Base-by-base conservation (phyloP, 2,329 filamentous ascomycete genomes). In the Beauveria brongniartii region DNA sequence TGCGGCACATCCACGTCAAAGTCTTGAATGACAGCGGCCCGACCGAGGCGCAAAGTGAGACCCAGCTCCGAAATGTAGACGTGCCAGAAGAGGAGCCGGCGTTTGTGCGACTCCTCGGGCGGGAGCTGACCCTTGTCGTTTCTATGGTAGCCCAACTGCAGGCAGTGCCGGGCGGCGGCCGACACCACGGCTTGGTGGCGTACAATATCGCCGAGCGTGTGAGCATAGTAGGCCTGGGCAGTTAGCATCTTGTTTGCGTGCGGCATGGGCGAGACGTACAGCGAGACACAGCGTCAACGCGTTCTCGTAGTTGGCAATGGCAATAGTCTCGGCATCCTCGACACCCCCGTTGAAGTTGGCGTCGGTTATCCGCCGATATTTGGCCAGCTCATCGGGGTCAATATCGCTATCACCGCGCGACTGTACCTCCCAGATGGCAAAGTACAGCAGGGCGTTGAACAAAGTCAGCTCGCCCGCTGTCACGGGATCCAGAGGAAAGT, bases 141-240 rank as follows among this genome's bases (percentile, higher is more conserved):
- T n/a, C 65, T 47, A 20, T 67, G 61, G n/a, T 67, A 67, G 20
- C 64, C 65, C 4, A 67, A 18, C 9, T 63, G 62, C 0, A 67
- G 57, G 47, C 65, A 65, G 48, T 67, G 65, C 12, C 63, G 63
- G 1, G 65, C 63, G 1, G 64, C 62, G 2, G 64, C 62, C 0
- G 64, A 64, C 28, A 63, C 63, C 4, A 66, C 37, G 5, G 59
- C 63, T 56, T 65, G 64, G 40, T 67, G 65, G 3, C 65, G 55
- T 12, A 62, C 51, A 18, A 65, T 22, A 5, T 65, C 61, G 9
- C 64, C 65, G 10, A 55, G 55, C n/a, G 62, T 59, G 3, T 67
- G 65, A 3, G 65, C 63, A 30, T 63, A 61, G 6, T 64, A 52
- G 5, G 55, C 59, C 65, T 67, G n/a, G 16, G 6, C n/a, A 41